phyloP scores from a whole-genome alignment of 768 basidiomycete species.

The Dentipellis fragilis region DNA sequence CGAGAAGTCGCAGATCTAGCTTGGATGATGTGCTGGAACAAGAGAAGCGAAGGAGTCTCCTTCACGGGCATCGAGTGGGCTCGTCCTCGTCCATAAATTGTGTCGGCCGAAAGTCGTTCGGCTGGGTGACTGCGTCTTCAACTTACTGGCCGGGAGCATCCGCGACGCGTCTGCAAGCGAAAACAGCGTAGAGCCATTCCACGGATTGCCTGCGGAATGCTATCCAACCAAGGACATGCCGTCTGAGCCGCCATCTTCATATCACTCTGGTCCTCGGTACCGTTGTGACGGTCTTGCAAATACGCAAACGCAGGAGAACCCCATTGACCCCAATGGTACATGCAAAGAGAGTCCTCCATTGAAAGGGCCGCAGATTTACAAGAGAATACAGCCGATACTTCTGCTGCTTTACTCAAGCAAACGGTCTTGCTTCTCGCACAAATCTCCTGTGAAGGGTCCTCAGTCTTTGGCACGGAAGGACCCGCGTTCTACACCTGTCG shows the following conservation, averaged over 20 bases:
- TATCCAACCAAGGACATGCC: conserved; percentile 10
- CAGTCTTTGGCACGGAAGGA: neutral
- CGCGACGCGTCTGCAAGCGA: neutral
- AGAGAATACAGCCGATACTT: too few relatives aligned
- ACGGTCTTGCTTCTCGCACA: too few relatives aligned
- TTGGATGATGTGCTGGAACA: neutral
- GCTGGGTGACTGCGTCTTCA: conserved; percentile 7
- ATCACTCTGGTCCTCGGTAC: conserved; percentile 34
- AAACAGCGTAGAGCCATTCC: conserved; percentile 5
- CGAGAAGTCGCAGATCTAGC: neutral
- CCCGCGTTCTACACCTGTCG: neutral
- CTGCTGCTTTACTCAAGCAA: too few relatives aligned
- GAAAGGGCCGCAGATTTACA: conserved; percentile 4
- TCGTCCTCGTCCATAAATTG: conserved; percentile 7
- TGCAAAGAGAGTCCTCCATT: conserved; percentile 9
- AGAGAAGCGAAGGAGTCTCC: neutral
- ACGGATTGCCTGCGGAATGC: conserved; percentile 13
- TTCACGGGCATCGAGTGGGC: neutral
- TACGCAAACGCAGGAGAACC: conserved; percentile 40
- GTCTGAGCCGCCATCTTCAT: conserved; percentile 14
- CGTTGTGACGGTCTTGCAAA: conserved; percentile 47
- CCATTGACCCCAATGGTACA: conserved; percentile 11
- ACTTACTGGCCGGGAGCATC: conserved; percentile 26
- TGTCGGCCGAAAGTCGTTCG: conserved; percentile 6
- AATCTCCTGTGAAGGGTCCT: neutral